Percentiles rank a stretch among this genome's conserved stretches.
These are phyloP conservation scores for Fusarium sp. DNA, from an alignment of 2,329 filamentous ascomycete genomes.

Conservation along the genomic window DNA sequence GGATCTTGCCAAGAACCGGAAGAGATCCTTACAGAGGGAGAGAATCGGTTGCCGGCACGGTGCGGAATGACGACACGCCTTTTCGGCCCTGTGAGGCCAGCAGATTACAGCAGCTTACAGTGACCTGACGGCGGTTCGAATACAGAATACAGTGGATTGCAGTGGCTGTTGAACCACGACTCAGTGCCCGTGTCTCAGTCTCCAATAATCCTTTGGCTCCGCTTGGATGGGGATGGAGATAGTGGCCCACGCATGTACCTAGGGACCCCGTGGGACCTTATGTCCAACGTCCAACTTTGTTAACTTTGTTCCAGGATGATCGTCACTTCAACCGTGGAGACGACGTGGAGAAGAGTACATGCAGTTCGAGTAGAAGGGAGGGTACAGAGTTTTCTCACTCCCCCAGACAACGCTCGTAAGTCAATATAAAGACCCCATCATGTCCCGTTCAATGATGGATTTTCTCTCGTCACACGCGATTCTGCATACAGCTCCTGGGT, in stretches of 20 bases:
- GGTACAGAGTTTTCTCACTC: constrained; percentile 20
- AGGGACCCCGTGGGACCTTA: constrained; percentile 7
- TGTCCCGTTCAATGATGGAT: background rate
- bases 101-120: background rate
- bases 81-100: constrained; percentile 17
- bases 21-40: background rate
- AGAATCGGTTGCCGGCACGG: constrained; percentile 39
- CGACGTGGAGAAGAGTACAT: constrained; percentile 17
- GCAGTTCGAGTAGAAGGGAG: background rate
- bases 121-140: too few species aligned
- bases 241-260: background rate
- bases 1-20: constrained; percentile 44
- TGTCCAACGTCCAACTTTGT: constrained; percentile 21
- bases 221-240: constrained; percentile 12
- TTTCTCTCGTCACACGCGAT: constrained; percentile 9
- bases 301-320: constrained; percentile 38
- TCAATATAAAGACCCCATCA: constrained; percentile 36
- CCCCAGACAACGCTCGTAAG: background rate
- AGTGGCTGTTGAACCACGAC: constrained; percentile 13
- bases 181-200: constrained; percentile 10
- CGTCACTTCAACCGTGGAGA: constrained; percentile 37
- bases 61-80: constrained; percentile 40
- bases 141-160: background rate
- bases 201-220: constrained; percentile 10
- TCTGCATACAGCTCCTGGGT: constrained; percentile 32